Base-by-base conservation (phyloP, 2,329 filamentous ascomycete genomes). In the Fusarium sp. region DNA sequence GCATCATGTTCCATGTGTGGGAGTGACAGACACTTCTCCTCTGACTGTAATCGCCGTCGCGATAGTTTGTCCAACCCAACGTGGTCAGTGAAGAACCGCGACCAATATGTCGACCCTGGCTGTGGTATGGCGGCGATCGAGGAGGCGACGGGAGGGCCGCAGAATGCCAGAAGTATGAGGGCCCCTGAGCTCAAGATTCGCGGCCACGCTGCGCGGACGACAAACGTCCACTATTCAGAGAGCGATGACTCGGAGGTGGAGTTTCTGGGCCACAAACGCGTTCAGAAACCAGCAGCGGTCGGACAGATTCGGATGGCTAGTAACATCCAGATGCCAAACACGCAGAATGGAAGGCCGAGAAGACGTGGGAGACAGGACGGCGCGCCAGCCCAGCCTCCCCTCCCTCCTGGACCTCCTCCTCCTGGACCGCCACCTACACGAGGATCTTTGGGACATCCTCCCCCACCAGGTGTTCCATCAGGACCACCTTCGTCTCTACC, bases 1-100 rank as follows among this genome's bases (percentile, higher is more conserved):
- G 77, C 82, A 1, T 85, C 82, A 54, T 91, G 89, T 76, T 88
- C 87, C 60, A 76, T 75, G 36, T 91, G 89, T 71, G 89, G 88
- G 26, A 76, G 75, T 15, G 73, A 79, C 28, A 82, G 82, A 8
- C 89, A 91, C 75, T 90, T 84, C 73, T 85, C 86, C 2, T 80
- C 83, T 14, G 88, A 89, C 57, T 91, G 89, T 74, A 76, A 74
- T 7, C 57, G 75, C 31, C 68, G 69, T 31, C 66, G 67, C 33
- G 61, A 64, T 31, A 46, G 57, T 26, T 53, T 71, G 7, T 50
- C 63, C 13, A 82, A 80, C 62, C 80, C 83, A 47, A 88, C 85
- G 1, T 90, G 87, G 87, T 85, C 85, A 31, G 73, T 81, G 55
- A 75, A 77, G 44, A 88, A 87, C 67, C 79, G 81, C 17, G 76